phyloP scores from a whole-genome alignment of 78 protist species.

The Pigoraptor vietnamica region DNA sequence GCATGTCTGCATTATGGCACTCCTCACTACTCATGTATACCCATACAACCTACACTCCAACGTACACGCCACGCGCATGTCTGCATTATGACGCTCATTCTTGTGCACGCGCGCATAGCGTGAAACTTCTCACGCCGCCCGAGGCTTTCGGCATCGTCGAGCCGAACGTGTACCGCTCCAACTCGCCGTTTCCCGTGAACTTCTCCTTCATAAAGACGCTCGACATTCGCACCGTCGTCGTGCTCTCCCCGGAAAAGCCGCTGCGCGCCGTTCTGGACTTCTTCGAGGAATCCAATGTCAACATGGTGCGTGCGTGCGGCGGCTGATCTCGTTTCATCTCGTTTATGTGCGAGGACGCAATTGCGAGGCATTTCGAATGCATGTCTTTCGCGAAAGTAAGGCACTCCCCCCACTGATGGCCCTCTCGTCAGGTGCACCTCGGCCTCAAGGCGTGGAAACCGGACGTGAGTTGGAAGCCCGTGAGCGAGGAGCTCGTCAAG shows the following conservation, averaged over 20 bases:
- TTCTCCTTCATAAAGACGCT: slow-evolving; percentile 52
- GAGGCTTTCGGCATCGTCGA: background rate
- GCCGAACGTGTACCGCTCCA: slow-evolving; percentile 43
- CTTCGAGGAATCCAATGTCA: slow-evolving; percentile 50
- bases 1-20: too few species aligned
- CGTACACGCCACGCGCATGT: too few species aligned
- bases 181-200: slow-evolving; percentile 47
- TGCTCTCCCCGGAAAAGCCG: slow-evolving; percentile 71
- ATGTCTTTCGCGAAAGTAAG: too few species aligned
- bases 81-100: too few species aligned
- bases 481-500: slow-evolving; percentile 70
- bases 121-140: background rate
- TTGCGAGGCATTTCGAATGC: too few species aligned
- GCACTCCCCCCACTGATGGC: background rate
- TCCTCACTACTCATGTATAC: too few species aligned
- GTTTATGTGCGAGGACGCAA: too few species aligned
- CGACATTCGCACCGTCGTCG: slow-evolving; percentile 54
- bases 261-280: slow-evolving; percentile 57
- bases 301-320: slow-evolving; percentile 44
- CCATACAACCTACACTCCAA: too few species aligned
- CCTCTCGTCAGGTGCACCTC: slow-evolving; percentile 46
- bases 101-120: too few species aligned
- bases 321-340: too few species aligned
- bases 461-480: slow-evolving; percentile 59
- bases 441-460: slow-evolving; percentile 70